Conservation (phyloP, 306 rosid genomes). For the Sesbania bispinosa region DNA sequence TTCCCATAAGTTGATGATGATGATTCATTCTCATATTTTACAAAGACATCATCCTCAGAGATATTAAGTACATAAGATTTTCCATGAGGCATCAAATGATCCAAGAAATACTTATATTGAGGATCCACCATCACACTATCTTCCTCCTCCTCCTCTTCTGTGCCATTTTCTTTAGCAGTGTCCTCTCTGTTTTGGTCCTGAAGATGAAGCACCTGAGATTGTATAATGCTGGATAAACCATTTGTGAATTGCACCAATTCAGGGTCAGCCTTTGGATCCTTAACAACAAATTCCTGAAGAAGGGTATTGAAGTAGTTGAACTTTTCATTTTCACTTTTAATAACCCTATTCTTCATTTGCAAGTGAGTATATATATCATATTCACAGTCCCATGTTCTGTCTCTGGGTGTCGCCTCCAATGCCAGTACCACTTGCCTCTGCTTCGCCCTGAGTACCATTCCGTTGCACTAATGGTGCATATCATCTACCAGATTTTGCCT, state of each 20-base stretch:
- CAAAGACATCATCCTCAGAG: not conserved
- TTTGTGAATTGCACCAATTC: not conserved
- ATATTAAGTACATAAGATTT: slow-evolving; percentile 23
- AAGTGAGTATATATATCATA: slow-evolving; percentile 15
- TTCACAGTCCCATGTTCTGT: slow-evolving; percentile 9
- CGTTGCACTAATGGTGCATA: no score
- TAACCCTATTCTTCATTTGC: not conserved
- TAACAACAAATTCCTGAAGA: not conserved
- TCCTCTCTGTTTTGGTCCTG: not conserved
- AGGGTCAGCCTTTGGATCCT: not conserved
- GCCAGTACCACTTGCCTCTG: not conserved
- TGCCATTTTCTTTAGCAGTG: no score
- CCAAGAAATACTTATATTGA: not conserved
- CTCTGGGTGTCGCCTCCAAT: not conserved
- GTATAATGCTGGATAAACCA: not conserved
- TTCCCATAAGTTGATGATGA: no score
- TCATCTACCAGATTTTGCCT: no score
- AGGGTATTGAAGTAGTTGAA: not conserved
- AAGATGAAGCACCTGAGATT: not conserved
- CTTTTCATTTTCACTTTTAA: not conserved
- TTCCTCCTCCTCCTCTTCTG: not conserved
- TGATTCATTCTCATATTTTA: slow-evolving; percentile 22
- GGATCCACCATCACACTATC: not conserved
- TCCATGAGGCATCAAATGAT: slow-evolving; percentile 21
- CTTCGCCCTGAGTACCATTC: no score